Percentiles rank a stretch among this genome's conserved stretches.
These are phyloP conservation scores for Ascochyta clinopodiicola DNA, from an alignment of 2,329 filamentous ascomycete species.

Conservation along the genomic window DNA sequence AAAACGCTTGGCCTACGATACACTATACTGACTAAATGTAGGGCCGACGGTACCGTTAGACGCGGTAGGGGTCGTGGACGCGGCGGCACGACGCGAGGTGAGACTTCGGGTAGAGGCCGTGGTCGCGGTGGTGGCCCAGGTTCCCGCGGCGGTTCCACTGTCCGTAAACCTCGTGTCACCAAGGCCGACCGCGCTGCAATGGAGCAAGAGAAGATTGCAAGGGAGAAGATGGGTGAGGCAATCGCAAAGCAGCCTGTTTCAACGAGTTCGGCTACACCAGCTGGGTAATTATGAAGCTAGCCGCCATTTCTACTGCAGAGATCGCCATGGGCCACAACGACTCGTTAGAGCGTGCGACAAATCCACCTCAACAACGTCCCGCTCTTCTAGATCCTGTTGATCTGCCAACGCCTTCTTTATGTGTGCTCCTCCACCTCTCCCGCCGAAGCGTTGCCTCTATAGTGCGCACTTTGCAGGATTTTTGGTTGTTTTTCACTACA, in stretches of 20 bases:
- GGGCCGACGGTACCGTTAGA: constrained; percentile 75
- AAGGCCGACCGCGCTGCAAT: constrained; percentile 84
- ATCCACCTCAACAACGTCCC: background rate
- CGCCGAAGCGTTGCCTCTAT: background rate
- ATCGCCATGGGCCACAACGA: background rate
- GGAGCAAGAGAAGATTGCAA: constrained; percentile 80
- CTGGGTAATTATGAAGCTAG: constrained; percentile 8
- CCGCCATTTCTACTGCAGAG: background rate
- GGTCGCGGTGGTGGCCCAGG: constrained; percentile 65
- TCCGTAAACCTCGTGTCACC: constrained; percentile 82
- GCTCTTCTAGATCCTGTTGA: background rate
- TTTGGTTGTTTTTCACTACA: background rate
- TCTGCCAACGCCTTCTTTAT: background rate
- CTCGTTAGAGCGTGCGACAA: background rate
- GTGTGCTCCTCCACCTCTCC: background rate
- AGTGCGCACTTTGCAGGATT: background rate
- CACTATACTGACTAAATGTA: constrained; percentile 50
- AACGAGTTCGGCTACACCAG: constrained; percentile 19
- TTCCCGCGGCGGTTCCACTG: constrained; percentile 76
- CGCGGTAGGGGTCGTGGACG: constrained; percentile 66
- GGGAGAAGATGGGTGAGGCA: constrained; percentile 61
- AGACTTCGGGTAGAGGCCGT: constrained; percentile 49
- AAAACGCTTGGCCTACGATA: background rate
- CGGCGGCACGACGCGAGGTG: constrained; percentile 55
- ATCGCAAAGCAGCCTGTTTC: constrained; percentile 36